Evolutionary conservation across 2,329 filamentous ascomycete genomes (phyloP).

Genomic region (Colletotrichum eremochloae): DNA sequence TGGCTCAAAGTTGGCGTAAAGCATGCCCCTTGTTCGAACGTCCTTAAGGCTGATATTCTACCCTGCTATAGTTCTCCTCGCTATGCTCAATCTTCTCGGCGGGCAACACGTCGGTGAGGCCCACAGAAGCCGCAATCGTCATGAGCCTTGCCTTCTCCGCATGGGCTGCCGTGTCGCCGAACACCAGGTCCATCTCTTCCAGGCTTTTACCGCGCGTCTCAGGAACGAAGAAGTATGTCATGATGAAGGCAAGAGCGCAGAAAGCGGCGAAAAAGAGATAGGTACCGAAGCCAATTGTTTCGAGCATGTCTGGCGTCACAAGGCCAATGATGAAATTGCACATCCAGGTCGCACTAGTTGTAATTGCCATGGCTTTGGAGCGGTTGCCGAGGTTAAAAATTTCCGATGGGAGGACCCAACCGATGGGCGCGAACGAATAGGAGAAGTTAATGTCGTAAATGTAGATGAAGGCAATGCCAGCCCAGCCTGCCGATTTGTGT

Average conservation of each 20-base stretch:
- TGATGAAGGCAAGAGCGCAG: constrained; percentile 60
- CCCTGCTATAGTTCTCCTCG: not conserved
- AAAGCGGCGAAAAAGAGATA: constrained; percentile 73
- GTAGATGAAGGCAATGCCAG: constrained; percentile 68
- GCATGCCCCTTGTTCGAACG: not conserved
- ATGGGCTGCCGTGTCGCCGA: constrained; percentile 51
- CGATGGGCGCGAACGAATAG: constrained; percentile 57
- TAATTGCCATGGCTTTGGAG: constrained; percentile 72
- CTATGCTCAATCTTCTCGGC: not conserved
- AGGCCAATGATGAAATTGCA: constrained; percentile 56
- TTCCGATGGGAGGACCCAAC: constrained; percentile 69
- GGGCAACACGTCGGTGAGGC: constrained; percentile 42
- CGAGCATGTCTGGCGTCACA: constrained; percentile 68
- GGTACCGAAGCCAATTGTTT: constrained; percentile 63
- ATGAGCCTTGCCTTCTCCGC: constrained; percentile 51
- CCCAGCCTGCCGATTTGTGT: constrained; percentile 68
- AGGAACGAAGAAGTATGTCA: constrained; percentile 68
- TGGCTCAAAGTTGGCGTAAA: not conserved
- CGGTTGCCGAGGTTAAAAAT: constrained; percentile 70
- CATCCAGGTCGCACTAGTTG: constrained; percentile 69
- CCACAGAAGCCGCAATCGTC: constrained; percentile 47
- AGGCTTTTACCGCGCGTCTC: constrained; percentile 69
- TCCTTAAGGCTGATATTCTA: not conserved
- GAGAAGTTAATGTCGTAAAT: constrained; percentile 62
- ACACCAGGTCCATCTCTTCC: constrained; percentile 67